Evolutionary conservation across 306 rosid species (phyloP).

Genomic region (Sophora flavescens): DNA sequence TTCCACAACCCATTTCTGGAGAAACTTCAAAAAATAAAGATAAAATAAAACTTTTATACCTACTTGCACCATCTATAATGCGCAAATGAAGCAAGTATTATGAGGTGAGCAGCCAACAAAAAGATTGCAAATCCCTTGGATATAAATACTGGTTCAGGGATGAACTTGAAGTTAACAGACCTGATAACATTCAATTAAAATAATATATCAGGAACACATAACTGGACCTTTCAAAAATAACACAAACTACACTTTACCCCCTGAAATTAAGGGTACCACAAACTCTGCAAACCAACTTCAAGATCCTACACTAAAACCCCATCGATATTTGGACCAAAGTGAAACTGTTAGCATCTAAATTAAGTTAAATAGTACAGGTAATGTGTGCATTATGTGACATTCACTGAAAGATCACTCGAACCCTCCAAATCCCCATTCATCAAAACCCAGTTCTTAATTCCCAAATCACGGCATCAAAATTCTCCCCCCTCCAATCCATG

Average conservation of each 20-base stretch:
- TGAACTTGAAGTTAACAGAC: slow-evolving; percentile 95
- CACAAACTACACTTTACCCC: background rate
- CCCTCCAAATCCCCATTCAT: slow-evolving; percentile 4
- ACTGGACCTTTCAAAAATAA: background rate
- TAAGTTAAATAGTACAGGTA: slow-evolving; percentile 13
- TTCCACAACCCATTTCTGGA: slow-evolving; percentile 20
- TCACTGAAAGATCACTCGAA: background rate
- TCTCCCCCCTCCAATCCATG: background rate
- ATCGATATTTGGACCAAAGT: slow-evolving; percentile 14
- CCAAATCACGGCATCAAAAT: background rate
- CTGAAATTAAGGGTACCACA: slow-evolving; percentile 13
- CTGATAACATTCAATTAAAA: slow-evolving; percentile 58
- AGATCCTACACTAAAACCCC: background rate
- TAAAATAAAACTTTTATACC: slow-evolving; percentile 53
- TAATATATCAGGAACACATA: slow-evolving; percentile 45
- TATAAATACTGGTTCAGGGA: slow-evolving; percentile 83
- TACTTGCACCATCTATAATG: slow-evolving; percentile 97
- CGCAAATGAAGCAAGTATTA: slow-evolving; percentile 66
- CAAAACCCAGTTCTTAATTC: background rate
- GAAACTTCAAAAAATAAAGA: background rate
- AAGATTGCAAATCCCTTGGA: slow-evolving; percentile 82
- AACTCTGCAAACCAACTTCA: slow-evolving; percentile 7
- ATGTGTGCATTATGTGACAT: background rate
- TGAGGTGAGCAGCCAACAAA: slow-evolving; percentile 80
- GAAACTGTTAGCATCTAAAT: slow-evolving; percentile 5